Evolutionary conservation across 2,329 filamentous ascomycete species (phyloP).

Genomic region (Phialophora chinensis): DNA sequence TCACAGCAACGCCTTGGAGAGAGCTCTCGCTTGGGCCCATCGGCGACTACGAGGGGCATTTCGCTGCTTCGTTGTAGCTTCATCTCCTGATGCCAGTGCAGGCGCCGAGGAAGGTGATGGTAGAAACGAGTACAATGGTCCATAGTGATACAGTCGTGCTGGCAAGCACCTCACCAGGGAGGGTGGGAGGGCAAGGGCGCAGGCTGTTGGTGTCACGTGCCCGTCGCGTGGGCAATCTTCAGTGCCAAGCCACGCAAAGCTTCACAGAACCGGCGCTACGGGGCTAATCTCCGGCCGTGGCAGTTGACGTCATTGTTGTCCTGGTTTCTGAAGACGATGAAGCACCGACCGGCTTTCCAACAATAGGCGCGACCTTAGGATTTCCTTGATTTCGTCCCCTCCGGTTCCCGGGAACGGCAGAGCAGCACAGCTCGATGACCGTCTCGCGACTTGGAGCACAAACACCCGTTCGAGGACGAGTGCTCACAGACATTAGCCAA

Average conservation of each 20-base stretch:
- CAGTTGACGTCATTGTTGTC: conserved; percentile 9
- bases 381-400: conserved; percentile 15
- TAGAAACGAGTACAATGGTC: neutral
- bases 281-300: neutral
- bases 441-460: neutral
- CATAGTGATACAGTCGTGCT: neutral
- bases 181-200: neutral
- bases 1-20: neutral
- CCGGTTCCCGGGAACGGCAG: no score
- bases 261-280: neutral
- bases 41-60: neutral
- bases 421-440: conserved; percentile 1
- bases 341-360: no score
- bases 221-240: no score
- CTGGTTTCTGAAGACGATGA: no score
- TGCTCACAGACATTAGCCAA: neutral
- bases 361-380: no score
- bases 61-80: neutral
- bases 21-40: neutral
- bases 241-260: neutral
- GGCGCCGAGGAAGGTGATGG: neutral
- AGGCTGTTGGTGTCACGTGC: neutral
- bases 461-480: no score
- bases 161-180: neutral
- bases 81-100: neutral